Evolutionary conservation across 2,329 filamentous ascomycete species (phyloP).

Genomic region (Trichoderma koningiopsis): DNA sequence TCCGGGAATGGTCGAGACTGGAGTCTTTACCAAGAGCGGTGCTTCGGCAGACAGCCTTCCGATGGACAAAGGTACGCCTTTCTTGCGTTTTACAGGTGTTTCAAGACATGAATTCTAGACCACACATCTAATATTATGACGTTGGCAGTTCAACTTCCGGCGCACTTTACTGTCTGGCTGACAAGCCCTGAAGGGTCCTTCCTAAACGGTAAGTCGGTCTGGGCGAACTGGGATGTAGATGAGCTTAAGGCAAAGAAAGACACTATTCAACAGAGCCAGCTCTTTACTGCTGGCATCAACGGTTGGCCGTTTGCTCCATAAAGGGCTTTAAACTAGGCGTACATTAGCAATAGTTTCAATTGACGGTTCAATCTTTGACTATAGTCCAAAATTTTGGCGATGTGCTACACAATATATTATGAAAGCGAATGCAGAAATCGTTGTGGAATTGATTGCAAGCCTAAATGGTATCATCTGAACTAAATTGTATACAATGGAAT

Average conservation of each 20-base stretch:
- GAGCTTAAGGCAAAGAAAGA: constrained; percentile 44
- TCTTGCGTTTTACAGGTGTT: neutral
- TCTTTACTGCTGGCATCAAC: constrained; percentile 17
- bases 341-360: neutral
- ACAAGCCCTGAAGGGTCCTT: constrained; percentile 49
- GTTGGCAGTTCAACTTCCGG: constrained; percentile 38
- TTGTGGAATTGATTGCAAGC: neutral
- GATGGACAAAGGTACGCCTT: constrained; percentile 29
- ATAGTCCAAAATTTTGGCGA: too few species aligned
- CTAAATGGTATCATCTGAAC: neutral
- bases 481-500: neutral
- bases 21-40: constrained; percentile 31
- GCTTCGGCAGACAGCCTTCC: constrained; percentile 30
- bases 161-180: constrained; percentile 49
- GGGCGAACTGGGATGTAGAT: constrained; percentile 55
- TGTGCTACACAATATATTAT: neutral
- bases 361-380: neutral
- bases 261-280: constrained; percentile 14
- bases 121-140: neutral
- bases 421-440: neutral
- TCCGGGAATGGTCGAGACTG: constrained; percentile 33
- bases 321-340: neutral
- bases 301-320: constrained; percentile 21
- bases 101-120: neutral
- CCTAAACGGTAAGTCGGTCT: constrained; percentile 49